These are phyloP conservation scores for Musa itinerans DNA, from an alignment of 176 grass and related monocot species.

Conservation along the genomic window DNA sequence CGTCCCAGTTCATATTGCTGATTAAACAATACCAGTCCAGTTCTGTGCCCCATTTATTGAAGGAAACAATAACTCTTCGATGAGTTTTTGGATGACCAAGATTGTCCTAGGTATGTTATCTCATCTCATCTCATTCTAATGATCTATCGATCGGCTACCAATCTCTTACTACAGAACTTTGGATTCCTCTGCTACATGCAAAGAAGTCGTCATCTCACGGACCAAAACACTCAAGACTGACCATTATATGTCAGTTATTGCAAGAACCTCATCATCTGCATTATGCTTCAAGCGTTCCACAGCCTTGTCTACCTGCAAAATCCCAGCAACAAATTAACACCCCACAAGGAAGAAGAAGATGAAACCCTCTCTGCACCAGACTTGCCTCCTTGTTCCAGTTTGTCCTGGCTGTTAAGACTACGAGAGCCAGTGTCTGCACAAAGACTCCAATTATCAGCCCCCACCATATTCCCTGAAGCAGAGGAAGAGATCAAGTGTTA, in stretches of 20 bases:
- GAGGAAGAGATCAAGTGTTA: background rate
- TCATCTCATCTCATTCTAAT: too few relatives aligned
- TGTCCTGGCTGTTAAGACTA: constrained; percentile 60
- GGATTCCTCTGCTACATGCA: too few relatives aligned
- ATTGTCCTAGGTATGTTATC: too few relatives aligned
- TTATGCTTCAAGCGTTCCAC: constrained; percentile 23
- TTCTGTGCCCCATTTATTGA: too few relatives aligned
- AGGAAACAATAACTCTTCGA: too few relatives aligned
- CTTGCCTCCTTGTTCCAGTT: constrained; percentile 68
- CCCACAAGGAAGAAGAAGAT: background rate
- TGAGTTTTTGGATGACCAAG: too few relatives aligned
- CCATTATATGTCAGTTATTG: constrained; percentile 17
- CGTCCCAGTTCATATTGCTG: too few relatives aligned
- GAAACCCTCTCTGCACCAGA: too few relatives aligned
- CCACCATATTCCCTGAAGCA: constrained; percentile 76
- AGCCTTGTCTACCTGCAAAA: constrained; percentile 46
- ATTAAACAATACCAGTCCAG: too few relatives aligned
- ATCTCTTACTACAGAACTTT: too few relatives aligned
- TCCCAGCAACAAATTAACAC: background rate
- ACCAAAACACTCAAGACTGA: background rate
- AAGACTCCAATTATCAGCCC: constrained; percentile 61
- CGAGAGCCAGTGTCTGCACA: constrained; percentile 47
- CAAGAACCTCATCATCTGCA: constrained; percentile 21
- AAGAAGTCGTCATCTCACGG: too few relatives aligned
- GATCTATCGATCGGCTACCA: too few relatives aligned